Evolutionary conservation across 208 protist genomes (phyloP).

Genomic region (Trichomonas vaginalis): DNA sequence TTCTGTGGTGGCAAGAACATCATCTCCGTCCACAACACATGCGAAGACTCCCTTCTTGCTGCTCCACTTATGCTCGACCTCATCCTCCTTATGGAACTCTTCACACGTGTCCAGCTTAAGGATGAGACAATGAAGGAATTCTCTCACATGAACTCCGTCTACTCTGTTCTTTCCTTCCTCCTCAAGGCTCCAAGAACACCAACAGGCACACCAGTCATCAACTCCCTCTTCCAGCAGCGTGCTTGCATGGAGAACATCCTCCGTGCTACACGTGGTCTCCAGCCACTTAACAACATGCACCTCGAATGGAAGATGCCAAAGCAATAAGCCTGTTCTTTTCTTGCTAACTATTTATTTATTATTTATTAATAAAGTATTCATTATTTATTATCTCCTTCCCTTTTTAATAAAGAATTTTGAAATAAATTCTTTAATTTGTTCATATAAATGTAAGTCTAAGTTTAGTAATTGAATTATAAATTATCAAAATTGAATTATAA

Average conservation of each 20-base stretch:
- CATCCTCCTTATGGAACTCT: slow-evolving; percentile 77
- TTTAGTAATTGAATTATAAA: no score
- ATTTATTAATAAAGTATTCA: no score
- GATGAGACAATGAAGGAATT: neutral
- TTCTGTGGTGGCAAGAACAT: slow-evolving; percentile 81
- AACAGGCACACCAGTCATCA: slow-evolving; percentile 75
- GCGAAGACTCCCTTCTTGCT: slow-evolving; percentile 92
- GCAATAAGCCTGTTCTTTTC: neutral
- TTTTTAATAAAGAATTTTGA: no score
- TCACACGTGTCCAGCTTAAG: slow-evolving; percentile 58
- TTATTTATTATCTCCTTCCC: no score
- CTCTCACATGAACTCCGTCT: neutral
- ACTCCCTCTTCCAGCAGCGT: slow-evolving; percentile 84
- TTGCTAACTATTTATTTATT: no score
- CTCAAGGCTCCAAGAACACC: slow-evolving; percentile 61
- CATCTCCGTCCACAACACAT: slow-evolving; percentile 78
- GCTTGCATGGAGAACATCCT: slow-evolving; percentile 76
- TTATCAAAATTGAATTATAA: no score
- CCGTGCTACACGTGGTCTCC: slow-evolving; percentile 71
- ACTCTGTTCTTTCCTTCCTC: neutral
- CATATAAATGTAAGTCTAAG: no score
- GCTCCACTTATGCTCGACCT: slow-evolving; percentile 92
- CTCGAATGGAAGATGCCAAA: slow-evolving; percentile 13
- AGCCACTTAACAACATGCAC: slow-evolving; percentile 61
- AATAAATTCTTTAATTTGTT: no score